Base-by-base conservation (phyloP, 2,329 filamentous ascomycete species). In the Pseudogymnoascus sp. region DNA sequence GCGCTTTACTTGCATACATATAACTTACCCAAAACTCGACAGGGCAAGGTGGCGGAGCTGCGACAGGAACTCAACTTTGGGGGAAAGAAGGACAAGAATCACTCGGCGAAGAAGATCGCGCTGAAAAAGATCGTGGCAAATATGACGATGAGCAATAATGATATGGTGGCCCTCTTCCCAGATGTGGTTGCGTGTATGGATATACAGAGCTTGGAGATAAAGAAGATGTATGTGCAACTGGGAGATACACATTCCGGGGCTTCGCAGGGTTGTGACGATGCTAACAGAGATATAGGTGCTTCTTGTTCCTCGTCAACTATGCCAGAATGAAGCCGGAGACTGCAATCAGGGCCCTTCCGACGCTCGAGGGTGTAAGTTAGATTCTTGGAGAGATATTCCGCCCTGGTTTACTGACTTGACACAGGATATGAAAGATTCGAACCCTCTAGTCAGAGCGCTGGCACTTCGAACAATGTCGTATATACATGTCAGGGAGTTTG, bases 131-230 rank as follows among this genome's bases (percentile, higher is more conserved):
- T 99, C 70, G 95, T 99, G 71, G 95, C 95, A 75, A 99, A 99
- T 75, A 99, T 99, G 95, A 99, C 95, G 68, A 99, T 99, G 95
- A 97, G 93, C 84, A 99, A 99, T 79, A 99, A 97, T 74, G 95
- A 99, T 77, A 99, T 99, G 95, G 89, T 97, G 63, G 92, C 91
- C 40, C 81, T 99, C 61, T 99, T 99, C 71, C 92, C 93, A 16
- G 95, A 99, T 74, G 89, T 99, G 65, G 90, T 99, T 70, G 87
- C 82, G 66, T 97, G 93, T 81, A 99, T 99, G 95, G 87, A 90
- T 70, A 90, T 99, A 66, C 89, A 88, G 61, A 96, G 90, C 71
- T 79, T 99, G 75, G 95, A 99, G 78, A 97, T 99, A 78, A 99
- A 99, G 84, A 99, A 99, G 83, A 99, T 99, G 95, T 97, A 80